Evolutionary conservation across 768 basidiomycete genomes (phyloP), one percentile per base, ranked within the genome.

Genomic region (Daedaleopsis nitida): DNA sequence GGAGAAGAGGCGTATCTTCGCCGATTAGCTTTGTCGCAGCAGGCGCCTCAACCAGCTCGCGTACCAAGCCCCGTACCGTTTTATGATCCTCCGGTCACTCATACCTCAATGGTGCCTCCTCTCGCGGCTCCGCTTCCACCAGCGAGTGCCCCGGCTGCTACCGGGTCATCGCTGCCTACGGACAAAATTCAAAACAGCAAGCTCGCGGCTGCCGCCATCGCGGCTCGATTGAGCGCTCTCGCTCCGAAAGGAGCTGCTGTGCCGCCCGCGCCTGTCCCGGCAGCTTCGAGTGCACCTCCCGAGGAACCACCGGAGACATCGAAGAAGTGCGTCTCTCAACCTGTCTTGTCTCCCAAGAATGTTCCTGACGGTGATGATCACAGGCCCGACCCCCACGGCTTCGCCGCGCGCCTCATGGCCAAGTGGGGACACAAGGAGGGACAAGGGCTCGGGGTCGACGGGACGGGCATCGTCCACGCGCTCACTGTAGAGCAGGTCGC

Each of bases 391-490:
- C 85, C 86, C 0, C 87, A 86, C 57, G 83, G 83, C 13, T 94
- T 96, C 67, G 93, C 93, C 35, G 87, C 88, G 13, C 87, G 91
- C 37, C 71, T 96, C 66, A 96, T 97, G 94, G 92, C 91, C 3
- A 97, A 95, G 76, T 96, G 91, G 92, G 96, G 96, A 0, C 94
- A 97, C 72, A 91, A 92, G 71, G 92, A 93, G 72, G 96, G 96
- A 1, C 88, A 94, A 75, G 96, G 96, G 11, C 81, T 98, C 1
- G 96, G 96, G 37, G 88, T 83, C 0, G 86, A 91, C 60, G 91
- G 87, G 9, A 81, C 83, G 2, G 95, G 95, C 1, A 96, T 98
- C 48, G 86, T 96, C 47, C 91, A 96, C 59, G 94, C 96, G 6
- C 82, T 98, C 5, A 83, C 87, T 0, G 90, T 96, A 21, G 91